Evolutionary conservation across 2,329 filamentous ascomycete species (phyloP), one percentile per base, ranked within the genome.

Genomic region (Stenocarpella maydis): DNA sequence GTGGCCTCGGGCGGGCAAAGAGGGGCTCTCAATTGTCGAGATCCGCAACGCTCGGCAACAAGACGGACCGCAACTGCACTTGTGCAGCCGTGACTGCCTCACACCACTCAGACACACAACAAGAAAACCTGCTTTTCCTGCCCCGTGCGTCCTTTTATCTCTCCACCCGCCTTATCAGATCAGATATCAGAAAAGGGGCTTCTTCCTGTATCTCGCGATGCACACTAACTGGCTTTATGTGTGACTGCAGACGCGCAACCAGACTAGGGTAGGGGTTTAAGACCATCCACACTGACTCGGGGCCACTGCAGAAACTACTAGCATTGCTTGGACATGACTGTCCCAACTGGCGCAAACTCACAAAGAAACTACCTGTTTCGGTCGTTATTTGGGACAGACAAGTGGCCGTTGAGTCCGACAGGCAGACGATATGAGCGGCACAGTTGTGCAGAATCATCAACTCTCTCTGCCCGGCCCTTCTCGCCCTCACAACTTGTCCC

Each of bases 231-330:
- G 43, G 26, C 26, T 31, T 31, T 37, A 10, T 49, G 43, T 63
- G 43, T 37, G 58, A 63, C 58, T 47, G 43, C 19, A 12, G 58
- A 63, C 43, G 58, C 58, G 58, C 58, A 63, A 63, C 43, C n/a
- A 37, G 12, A 37, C 19, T 37, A 45, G 45, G 58, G 58, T n/a
- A n/a, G n/a, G n/a, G n/a, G 19, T 8, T 55, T 26, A 19, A 34
- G 28, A 47, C n/a, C 26, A 34, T n/a, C n/a, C n/a, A n/a, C n/a
- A 41, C 58, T 61, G 58, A 49, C 58, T 63, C 58, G 58, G 43
- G 43, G 9, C 31, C 31, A 34, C n/a, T 34, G 9, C 31, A 34
- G 31, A 34, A 34, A 34, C 31, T 34, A 34, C 4, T 34, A n/a
- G n/a, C n/a, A n/a, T n/a, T n/a, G n/a, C n/a, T n/a, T n/a, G n/a